Base-by-base conservation (phyloP, 108 stramenopile species). In the Stephanodiscus triporus region DNA sequence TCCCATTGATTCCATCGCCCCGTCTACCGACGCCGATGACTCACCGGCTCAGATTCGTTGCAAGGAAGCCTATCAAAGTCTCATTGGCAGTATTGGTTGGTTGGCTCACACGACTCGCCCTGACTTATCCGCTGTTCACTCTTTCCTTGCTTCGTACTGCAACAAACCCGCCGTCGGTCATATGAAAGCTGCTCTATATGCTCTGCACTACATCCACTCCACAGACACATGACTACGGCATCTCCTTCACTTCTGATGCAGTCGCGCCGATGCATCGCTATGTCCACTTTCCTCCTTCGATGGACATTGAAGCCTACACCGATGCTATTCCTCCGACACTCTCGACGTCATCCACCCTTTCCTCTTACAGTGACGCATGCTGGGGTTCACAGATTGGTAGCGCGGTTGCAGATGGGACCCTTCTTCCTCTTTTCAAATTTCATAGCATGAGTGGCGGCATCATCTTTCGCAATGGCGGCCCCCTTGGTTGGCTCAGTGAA, bases 21-120 rank as follows among this genome's bases (percentile, higher is more conserved):
- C 56, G 6, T 27, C 24, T 43, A 32, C 37, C 5, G 61, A 51
- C 20, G 16, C 59, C 0, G 43, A 62, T 9, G 66, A 67, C 16
- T 68, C 75, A 16, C 51, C 66, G 22, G 24, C 54, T 2, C 66
- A 42, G 9, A 42, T 67, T 55, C 60, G 61, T 36, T 38, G 67
- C 7, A 68, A 36, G 0, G 60, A 68, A 55, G 8, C 40, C 6
- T 76, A 76, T 34, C 75, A 76, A 68, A 40, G 59, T 29, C 59
- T 75, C 20, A 58, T 67, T 24, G 74, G 74, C 0, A 66, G 65
- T 57, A 57, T 75, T 58, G 68, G 62, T 29, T 68, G 75, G 75
- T 22, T 76, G 0, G 68, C 68, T 0, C 42, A 40, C 2, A 61
- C 60, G 16, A 68, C 75, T 11, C 48, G 75, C 0, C 71, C 71